Conservation (phyloP, 2,329 filamentous ascomycete genomes). For the Aspergillus carbonarius region DNA sequence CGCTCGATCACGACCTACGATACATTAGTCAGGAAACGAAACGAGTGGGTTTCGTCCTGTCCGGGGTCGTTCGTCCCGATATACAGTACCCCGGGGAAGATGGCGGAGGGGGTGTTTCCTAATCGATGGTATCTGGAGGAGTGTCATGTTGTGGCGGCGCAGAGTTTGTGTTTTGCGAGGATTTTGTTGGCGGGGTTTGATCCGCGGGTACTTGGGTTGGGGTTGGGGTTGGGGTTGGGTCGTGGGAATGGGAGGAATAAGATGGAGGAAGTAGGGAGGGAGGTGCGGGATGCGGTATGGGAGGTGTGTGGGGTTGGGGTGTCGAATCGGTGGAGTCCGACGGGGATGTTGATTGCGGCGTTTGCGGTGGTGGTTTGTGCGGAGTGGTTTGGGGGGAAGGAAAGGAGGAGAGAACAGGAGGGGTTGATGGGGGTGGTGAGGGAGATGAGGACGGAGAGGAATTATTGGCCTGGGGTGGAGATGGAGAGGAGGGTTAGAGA, state of each 20-base stretch:
- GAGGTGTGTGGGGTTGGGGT: conserved; percentile 22
- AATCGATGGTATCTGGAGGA: neutral
- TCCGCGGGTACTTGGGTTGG: neutral
- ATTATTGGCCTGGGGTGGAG: neutral
- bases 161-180: neutral
- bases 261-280: neutral
- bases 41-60: neutral
- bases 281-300: conserved; percentile 31
- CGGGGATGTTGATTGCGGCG: conserved; percentile 12
- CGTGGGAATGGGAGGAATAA: neutral
- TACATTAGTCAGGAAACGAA: conserved; percentile 23
- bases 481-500: neutral
- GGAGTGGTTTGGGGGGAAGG: neutral
- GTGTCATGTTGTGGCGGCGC: neutral
- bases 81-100: neutral
- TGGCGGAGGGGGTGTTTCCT: neutral
- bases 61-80: neutral
- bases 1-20: conserved; percentile 39
- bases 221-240: neutral
- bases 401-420: neutral
- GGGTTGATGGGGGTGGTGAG: neutral
- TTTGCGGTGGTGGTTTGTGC: neutral
- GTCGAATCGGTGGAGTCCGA: conserved; percentile 20
- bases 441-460: neutral
- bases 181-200: neutral